Evolutionary conservation across 106 monocot genomes (phyloP), one percentile per base, ranked within the genome.

Genomic region (Cymbidium sinense): DNA sequence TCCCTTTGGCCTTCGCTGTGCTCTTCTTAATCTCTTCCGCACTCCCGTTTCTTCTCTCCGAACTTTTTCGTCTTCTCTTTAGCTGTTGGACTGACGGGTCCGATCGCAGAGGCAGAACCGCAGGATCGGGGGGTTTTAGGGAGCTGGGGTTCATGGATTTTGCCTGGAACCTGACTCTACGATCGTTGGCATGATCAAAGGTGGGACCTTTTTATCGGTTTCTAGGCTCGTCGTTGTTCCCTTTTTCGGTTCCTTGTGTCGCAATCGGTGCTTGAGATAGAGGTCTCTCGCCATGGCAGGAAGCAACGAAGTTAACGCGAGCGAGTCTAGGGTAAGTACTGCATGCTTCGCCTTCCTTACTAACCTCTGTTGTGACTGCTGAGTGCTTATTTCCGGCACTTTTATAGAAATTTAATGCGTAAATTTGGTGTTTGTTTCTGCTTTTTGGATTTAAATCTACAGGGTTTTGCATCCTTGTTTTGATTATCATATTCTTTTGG

Each of bases 301-400:
- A 43, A 84, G 89, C 87, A 89, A 95, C 89, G 95, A 89, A 77
- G 86, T 95, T 69, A 95, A 95, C 88, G 80, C 87, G 17, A 91
- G 77, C 77, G 95, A 95, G 39, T 87, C 81, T 81, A 91, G 83
- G 95, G 95, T 95, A 52, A 4, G 8, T 34, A 3, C 39, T 17
- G 20, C 15, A 25, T n/a, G 28, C 15, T 27, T 47, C 34, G 29
- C 39, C 17, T 34, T 33, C 9, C 7, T 19, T 5, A 21, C 21
- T 20, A n/a, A n/a, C 1, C 71, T 29, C n/a, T 1, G 0, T 55
- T 76, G 15, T 35, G 76, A 1, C 2, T 7, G 5, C 10, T 76
- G 8, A 4, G 1, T 41, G 0, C 18, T 75, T 31, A 18, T 54
- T 76, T 76, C 10, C 4, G 34, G 11, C 29, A 15, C 17, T 58